These are phyloP conservation scores for Polyporus tsugae DNA, from an alignment of 1,284 basidiomycete genomes.

Conservation along the genomic window DNA sequence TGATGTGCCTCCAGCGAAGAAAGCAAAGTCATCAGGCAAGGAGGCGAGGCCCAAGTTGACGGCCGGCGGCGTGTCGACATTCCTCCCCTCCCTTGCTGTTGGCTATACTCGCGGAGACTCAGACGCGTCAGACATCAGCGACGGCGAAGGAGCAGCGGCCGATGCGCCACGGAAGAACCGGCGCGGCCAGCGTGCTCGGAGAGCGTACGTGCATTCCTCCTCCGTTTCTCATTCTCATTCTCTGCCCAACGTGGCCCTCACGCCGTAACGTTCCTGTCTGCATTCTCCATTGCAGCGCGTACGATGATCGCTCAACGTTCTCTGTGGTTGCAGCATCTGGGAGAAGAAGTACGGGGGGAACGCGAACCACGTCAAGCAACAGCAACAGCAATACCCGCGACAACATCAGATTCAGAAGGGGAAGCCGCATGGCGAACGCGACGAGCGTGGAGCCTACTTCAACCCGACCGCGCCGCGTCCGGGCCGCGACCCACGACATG, in stretches of 20 bases:
- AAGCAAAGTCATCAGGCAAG: conserved; percentile 15
- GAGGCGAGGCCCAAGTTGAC: conserved; percentile 31
- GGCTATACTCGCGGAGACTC: conserved; percentile 87
- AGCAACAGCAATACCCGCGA: conserved; percentile 43
- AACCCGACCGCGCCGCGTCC: background rate
- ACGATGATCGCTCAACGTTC: conserved; percentile 6
- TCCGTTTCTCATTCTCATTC: conserved; percentile 5
- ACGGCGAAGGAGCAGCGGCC: conserved; percentile 65
- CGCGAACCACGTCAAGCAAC: conserved; percentile 90
- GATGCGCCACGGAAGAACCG: conserved; percentile 82
- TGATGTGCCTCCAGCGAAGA: conserved; percentile 26
- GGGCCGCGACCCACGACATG: conserved; percentile 1
- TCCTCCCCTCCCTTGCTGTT: conserved; percentile 88
- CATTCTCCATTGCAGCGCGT: background rate
- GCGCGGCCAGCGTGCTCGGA: conserved; percentile 89
- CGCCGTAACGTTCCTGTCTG: background rate
- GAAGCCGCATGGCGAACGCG: conserved; percentile 8
- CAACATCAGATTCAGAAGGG: conserved; percentile 20
- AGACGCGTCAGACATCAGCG: conserved; percentile 77
- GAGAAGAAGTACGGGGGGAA: conserved; percentile 94
- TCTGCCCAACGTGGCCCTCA: too few species aligned
- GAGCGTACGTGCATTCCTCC: conserved; percentile 75
- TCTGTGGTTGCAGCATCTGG: conserved; percentile 77
- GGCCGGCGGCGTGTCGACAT: conserved; percentile 67
- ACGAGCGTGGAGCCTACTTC: conserved; percentile 5